These are phyloP conservation scores for Rhodomyrtus psidioides DNA, from an alignment of 441 rosid genomes.

Conservation along the genomic window DNA sequence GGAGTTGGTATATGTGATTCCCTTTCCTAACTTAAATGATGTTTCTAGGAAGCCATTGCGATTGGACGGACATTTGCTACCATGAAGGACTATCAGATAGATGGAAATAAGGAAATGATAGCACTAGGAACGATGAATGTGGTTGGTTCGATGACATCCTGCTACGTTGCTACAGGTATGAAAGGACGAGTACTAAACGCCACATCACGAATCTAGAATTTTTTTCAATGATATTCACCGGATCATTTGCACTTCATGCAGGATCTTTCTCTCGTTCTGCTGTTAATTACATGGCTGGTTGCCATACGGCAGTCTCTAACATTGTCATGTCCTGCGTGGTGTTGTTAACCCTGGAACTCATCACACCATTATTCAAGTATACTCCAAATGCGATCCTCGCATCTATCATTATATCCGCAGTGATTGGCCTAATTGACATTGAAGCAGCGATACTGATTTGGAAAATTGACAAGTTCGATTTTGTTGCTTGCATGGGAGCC, in stretches of 20 bases:
- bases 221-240: not conserved
- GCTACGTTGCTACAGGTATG: slow-evolving; percentile 6
- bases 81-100: slow-evolving; percentile 12
- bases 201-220: not conserved
- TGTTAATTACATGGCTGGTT: slow-evolving; percentile 6
- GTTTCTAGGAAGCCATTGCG: slow-evolving; percentile 6
- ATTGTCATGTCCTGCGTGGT: not conserved
- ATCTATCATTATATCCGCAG: not conserved
- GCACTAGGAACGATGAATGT: slow-evolving; percentile 9
- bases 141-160: slow-evolving; percentile 7
- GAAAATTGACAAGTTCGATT: slow-evolving; percentile 9
- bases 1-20: not conserved
- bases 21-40: not conserved
- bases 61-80: slow-evolving; percentile 10
- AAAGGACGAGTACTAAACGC: not conserved
- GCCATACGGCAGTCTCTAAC: slow-evolving; percentile 6
- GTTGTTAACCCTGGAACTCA: not conserved
- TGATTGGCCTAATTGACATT: not conserved
- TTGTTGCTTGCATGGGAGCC: not conserved
- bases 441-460: not conserved
- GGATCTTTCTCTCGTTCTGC: slow-evolving; percentile 8
- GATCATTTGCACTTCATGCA: not conserved
- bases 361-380: not conserved
- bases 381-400: not conserved
- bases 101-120: slow-evolving; percentile 11